These are phyloP conservation scores for Lactarius vividus DNA, from an alignment of 768 basidiomycete species.

Conservation along the genomic window DNA sequence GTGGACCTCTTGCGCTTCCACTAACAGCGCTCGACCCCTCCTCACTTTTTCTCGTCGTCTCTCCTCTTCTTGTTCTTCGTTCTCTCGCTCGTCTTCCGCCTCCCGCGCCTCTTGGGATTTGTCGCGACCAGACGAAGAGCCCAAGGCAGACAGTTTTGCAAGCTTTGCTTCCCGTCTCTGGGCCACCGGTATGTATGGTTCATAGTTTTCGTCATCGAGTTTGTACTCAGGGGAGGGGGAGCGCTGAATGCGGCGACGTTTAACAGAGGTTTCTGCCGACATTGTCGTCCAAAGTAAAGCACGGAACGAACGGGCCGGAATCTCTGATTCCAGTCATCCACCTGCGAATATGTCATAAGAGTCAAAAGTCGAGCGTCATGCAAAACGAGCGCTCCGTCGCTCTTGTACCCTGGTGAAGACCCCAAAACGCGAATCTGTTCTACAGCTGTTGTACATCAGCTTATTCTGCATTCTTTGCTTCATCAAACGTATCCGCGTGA, in stretches of 20 bases:
- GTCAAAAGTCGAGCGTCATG: too few species aligned
- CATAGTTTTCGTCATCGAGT: conserved; percentile 61
- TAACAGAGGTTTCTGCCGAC: conserved; percentile 40
- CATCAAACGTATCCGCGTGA: too few species aligned
- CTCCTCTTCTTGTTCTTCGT: conserved; percentile 80
- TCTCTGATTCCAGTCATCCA: too few species aligned
- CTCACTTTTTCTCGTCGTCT: conserved; percentile 66
- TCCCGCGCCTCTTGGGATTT: conserved; percentile 49
- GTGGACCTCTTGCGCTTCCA: conserved; percentile 97
- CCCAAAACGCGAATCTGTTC: too few species aligned
- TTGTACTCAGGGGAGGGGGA: conserved; percentile 61
- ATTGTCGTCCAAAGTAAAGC: background rate
- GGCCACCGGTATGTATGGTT: conserved; percentile 84
- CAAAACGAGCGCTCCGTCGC: conserved; percentile 77
- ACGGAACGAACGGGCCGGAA: conserved; percentile 17
- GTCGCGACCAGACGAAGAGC: conserved; percentile 53
- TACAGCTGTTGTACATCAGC: too few species aligned
- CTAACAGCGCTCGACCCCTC: conserved; percentile 80
- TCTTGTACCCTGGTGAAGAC: conserved; percentile 63
- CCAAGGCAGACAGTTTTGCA: conserved; percentile 66
- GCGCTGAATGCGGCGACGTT: conserved; percentile 47
- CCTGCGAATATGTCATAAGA: too few species aligned
- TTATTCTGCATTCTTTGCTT: too few species aligned
- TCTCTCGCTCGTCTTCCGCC: conserved; percentile 59
- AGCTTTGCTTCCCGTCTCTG: conserved; percentile 81